phyloP scores from a whole-genome alignment of 1,284 basidiomycete genomes.

The Mrakiaceae sp. region DNA sequence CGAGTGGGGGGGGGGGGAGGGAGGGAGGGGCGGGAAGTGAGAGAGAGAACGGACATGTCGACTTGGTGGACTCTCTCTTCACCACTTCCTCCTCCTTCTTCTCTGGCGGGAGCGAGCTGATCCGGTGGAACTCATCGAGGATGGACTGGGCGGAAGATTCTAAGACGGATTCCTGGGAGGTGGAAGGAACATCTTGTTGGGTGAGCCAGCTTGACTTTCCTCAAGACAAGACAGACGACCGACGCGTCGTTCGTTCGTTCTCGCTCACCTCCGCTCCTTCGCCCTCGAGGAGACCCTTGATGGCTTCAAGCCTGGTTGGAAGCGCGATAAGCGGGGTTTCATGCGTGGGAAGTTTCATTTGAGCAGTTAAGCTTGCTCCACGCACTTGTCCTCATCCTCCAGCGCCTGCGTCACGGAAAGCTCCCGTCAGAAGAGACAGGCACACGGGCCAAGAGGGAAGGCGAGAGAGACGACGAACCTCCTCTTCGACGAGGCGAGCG shows the following conservation, averaged over 20 bases:
- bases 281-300: slow-evolving; percentile 10
- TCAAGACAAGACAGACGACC: neutral
- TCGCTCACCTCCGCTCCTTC: slow-evolving; percentile 9
- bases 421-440: neutral
- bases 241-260: neutral
- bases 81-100: neutral
- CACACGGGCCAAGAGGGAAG: neutral
- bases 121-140: slow-evolving; percentile 6
- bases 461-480: neutral
- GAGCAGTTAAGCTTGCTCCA: too few species aligned
- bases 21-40: neutral
- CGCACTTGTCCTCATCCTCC: slow-evolving; percentile 10
- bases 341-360: too few species aligned
- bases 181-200: neutral
- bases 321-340: too few species aligned
- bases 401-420: neutral
- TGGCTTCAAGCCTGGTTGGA: neutral
- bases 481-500: slow-evolving; percentile 4
- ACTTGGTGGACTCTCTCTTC: neutral
- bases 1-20: neutral
- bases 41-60: neutral
- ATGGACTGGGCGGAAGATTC: neutral
- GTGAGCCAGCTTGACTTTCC: neutral
- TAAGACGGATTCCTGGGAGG: neutral
- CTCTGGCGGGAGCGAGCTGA: neutral